These are phyloP conservation scores for Panaeolus papilionaceus DNA, from an alignment of 768 basidiomycete genomes.

Conservation along the genomic window DNA sequence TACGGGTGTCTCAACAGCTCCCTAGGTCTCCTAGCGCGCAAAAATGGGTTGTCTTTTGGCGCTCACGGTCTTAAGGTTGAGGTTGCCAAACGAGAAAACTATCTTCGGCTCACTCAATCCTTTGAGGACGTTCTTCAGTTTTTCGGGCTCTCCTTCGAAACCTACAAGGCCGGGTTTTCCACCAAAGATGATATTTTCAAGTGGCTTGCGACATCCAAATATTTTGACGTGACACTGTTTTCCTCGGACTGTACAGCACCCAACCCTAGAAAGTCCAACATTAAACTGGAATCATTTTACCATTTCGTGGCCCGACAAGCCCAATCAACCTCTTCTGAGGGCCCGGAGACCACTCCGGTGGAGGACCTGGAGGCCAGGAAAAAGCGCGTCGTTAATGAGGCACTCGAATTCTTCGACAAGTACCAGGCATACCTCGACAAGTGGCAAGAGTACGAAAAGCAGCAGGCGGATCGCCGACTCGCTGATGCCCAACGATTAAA, in stretches of 20 bases:
- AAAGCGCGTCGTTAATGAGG: constrained; percentile 44
- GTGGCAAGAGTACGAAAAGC: not conserved
- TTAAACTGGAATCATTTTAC: constrained; percentile 56
- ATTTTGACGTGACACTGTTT: constrained; percentile 54
- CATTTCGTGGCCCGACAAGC: constrained; percentile 43
- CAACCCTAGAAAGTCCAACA: constrained; percentile 56
- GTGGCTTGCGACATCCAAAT: constrained; percentile 61
- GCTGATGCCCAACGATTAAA: constrained; percentile 36
- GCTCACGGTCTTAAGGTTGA: constrained; percentile 64
- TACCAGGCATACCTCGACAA: constrained; percentile 43
- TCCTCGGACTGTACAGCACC: constrained; percentile 40
- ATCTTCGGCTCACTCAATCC: constrained; percentile 56
- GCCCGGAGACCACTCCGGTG: constrained; percentile 8
- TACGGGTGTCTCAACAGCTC: constrained; percentile 82
- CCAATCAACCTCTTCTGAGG: not conserved
- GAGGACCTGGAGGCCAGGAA: constrained; percentile 28
- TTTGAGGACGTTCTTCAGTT: constrained; percentile 59
- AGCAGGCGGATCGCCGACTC: constrained; percentile 37
- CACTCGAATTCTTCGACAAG: constrained; percentile 58
- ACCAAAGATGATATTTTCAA: constrained; percentile 60
- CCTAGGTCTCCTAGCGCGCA: constrained; percentile 59
- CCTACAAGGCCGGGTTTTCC: constrained; percentile 58
- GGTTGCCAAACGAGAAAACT: constrained; percentile 20
- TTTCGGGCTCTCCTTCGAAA: constrained; percentile 59
- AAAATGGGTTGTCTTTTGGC: constrained; percentile 56